A percentile compares a stretch with the other conserved stretches of the same genome.
Conservation (phyloP, 1,139 yeast genomes). For the Protomyces pachydermus region DNA sequence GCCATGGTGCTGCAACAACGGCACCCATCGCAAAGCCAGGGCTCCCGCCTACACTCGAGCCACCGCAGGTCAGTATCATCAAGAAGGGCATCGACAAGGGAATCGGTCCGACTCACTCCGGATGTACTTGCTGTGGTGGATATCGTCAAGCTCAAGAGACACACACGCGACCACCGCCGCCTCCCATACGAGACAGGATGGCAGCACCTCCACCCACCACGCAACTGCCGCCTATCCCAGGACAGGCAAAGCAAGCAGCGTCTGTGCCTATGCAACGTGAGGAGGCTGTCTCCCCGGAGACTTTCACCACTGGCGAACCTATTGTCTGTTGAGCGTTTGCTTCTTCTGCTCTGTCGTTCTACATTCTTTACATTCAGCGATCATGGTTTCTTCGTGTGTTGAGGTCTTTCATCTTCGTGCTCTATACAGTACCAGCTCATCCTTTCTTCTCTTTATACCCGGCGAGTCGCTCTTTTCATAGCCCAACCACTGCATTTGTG, state of each 20-base stretch:
- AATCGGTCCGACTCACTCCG: constrained; percentile 16
- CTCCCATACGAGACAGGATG: neutral
- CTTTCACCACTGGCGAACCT: no score
- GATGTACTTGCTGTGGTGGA: constrained; percentile 22
- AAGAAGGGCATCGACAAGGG: constrained; percentile 25
- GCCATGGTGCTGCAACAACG: neutral
- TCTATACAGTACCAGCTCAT: neutral
- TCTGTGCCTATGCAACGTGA: neutral
- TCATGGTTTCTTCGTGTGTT: no score
- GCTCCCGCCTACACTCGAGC: neutral
- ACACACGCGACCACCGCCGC: neutral
- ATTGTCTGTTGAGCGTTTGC: no score
- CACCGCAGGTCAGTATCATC: constrained; percentile 1
- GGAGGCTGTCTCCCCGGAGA: no score
- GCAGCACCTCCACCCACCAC: neutral
- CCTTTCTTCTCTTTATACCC: neutral
- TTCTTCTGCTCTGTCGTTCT: no score
- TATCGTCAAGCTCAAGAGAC: neutral
- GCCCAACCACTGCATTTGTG: neutral
- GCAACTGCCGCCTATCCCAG: neutral
- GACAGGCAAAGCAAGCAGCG: no score
- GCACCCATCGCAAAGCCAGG: neutral
- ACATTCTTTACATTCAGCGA: no score
- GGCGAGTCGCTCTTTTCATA: neutral
- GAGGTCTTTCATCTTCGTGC: no score